Conservation (phyloP, 2,329 filamentous ascomycete species). For the Periconia digitata region DNA sequence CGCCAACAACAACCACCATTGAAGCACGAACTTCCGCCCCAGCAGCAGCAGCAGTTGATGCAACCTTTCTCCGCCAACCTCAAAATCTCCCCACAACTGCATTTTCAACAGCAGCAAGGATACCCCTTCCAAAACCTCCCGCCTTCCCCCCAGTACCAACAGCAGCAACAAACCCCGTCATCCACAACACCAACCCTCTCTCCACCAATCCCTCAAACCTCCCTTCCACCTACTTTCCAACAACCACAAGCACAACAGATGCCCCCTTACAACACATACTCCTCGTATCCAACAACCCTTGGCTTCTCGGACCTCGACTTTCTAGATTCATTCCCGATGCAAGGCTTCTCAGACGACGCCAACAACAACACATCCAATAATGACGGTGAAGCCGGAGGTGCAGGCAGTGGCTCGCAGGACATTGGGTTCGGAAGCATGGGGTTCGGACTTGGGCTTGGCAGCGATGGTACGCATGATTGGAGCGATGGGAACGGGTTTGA, state of each 20-base stretch:
- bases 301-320: conserved; percentile 57
- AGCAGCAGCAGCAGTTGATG: conserved; percentile 32
- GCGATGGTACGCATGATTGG: conserved; percentile 61
- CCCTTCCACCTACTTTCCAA: conserved; percentile 21
- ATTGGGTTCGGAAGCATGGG: conserved; percentile 59
- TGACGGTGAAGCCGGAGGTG: background rate
- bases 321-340: conserved; percentile 52
- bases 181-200: conserved; percentile 19
- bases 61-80: conserved; percentile 18
- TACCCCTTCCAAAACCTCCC: background rate
- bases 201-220: conserved; percentile 22
- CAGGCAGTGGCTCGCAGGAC: conserved; percentile 56
- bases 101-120: conserved; percentile 10
- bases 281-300: conserved; percentile 34
- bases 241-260: conserved; percentile 28
- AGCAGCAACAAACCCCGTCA: conserved; percentile 16
- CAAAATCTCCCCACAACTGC: conserved; percentile 12
- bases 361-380: background rate
- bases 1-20: too few species aligned
- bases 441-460: conserved; percentile 48
- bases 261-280: conserved; percentile 31
- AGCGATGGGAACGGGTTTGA: conserved; percentile 47
- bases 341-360: conserved; percentile 16
- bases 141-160: conserved; percentile 14
- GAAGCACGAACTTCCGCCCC: conserved; percentile 13